Base-by-base conservation (phyloP, 2,329 filamentous ascomycete genomes). In the Malbranchea zuffiana region DNA sequence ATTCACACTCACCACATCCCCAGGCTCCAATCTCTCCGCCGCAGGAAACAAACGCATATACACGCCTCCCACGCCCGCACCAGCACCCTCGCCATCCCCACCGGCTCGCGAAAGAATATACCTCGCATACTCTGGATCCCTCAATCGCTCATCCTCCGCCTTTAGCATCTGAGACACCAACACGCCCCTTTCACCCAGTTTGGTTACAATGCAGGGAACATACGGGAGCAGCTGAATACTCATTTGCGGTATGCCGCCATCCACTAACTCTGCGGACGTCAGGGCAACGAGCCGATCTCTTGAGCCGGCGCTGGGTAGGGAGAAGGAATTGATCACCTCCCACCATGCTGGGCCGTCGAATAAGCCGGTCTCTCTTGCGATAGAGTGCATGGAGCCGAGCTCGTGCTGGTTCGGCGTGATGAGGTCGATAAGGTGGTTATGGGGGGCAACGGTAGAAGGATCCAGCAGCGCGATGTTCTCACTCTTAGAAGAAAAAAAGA, bases 1-100 rank as follows among this genome's bases (percentile, higher is more conserved):
- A 55, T 96, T 96, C 6, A 96, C 88, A 31, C 85, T 94, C 1
- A 88, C 76, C 1, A 93, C 69, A 17, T 90, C 75, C 13, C 71
- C 61, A 0, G 65, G 58, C 2, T 49, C 41, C 4, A 94, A 69
- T 11, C 66, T 61, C 53, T 82, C 76, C 1, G 72, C 73, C 0
- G 81, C 67, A 0, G 82, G 75, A 55, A 84, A 82, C 63, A 79
- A 55, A 4, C 76, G 62, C 78, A 95, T 86, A 52, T 95, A 95
- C 2, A 95, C 69, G 0, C 87, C 88, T 0, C 86, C 84, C 2
- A 86, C 77, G 0, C 17, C 29, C 17, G 15, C 15, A 15, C 21
- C 17, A 16, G 6, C 77, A 0, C 12, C 32, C 21, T 23, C 24
- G 20, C 23, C 34, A 13, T 30, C 30, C 4, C n/a, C 18, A 1